phyloP scores from a whole-genome alignment of 2,329 filamentous ascomycete genomes.

The Ascochyta rabiei region DNA sequence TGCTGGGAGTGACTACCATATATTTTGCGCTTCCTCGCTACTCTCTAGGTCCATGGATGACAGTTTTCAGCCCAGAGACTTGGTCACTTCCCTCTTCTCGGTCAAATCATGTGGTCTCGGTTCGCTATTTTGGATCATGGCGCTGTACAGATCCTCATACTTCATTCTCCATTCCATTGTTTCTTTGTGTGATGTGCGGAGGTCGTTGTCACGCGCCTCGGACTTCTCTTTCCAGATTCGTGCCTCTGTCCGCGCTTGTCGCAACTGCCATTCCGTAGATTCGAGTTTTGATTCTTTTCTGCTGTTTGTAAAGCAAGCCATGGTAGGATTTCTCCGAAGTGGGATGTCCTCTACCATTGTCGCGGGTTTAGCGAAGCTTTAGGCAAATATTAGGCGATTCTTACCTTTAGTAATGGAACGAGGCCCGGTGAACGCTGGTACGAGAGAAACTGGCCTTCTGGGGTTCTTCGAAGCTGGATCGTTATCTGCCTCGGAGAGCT shows the following conservation, averaged over 20 bases:
- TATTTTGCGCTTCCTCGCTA: background rate
- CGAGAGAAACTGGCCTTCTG: background rate
- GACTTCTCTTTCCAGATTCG: constrained; percentile 3
- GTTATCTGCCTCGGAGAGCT: background rate
- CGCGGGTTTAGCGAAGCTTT: no score
- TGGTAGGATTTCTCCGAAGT: background rate
- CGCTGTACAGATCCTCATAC: constrained; percentile 14
- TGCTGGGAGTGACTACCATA: no score
- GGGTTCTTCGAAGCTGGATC: background rate
- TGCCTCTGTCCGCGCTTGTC: constrained; percentile 1
- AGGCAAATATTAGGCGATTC: background rate
- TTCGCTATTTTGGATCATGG: background rate
- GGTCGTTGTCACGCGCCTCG: background rate
- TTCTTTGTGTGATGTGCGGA: background rate
- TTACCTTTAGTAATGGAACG: background rate
- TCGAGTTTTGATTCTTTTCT: background rate
- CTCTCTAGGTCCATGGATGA: no score
- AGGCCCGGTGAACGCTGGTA: background rate
- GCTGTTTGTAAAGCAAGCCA: constrained; percentile 3
- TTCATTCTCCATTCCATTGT: constrained; percentile 10
- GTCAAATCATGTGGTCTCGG: background rate
- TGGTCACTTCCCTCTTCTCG: background rate
- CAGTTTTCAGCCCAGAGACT: background rate
- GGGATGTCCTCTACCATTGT: background rate
- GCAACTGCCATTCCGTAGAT: background rate